phyloP scores from a whole-genome alignment of 2,329 filamentous ascomycete species.

The Drechslerella dactyloides region DNA sequence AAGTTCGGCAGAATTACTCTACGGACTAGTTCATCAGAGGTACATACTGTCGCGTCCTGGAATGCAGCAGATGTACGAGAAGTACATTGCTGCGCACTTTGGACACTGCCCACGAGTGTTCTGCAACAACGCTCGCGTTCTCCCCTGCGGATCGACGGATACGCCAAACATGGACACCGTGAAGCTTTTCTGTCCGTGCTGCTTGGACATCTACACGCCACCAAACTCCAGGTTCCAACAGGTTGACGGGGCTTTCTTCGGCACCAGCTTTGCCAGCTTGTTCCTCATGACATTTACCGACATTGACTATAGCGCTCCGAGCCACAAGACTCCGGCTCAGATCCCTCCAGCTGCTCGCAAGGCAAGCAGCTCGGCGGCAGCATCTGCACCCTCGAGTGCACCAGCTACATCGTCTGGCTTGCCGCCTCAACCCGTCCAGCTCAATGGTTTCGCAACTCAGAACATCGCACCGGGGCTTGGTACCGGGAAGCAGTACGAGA shows the following conservation, averaged over 20 bases:
- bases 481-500: conserved; percentile 83
- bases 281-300: conserved; percentile 99
- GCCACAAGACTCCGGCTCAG: conserved; percentile 61
- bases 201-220: conserved; percentile 94
- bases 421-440: conserved; percentile 30
- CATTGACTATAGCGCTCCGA: conserved; percentile 79
- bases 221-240: conserved; percentile 97
- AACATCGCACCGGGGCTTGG: conserved; percentile 92
- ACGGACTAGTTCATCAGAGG: conserved; percentile 96
- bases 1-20: conserved; percentile 95
- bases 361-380: conserved; percentile 15
- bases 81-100: conserved; percentile 96
- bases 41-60: conserved; percentile 96
- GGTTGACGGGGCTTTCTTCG: conserved; percentile 97
- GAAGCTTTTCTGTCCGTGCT: conserved; percentile 96
- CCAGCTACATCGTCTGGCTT: conserved; percentile 13
- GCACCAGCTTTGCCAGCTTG: conserved; percentile 92
- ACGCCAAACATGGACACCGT: conserved; percentile 96
- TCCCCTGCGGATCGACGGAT: conserved; percentile 92
- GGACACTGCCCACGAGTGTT: conserved; percentile 89
- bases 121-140: conserved; percentile 85
- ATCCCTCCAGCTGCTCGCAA: conserved; percentile 52
- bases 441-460: conserved; percentile 85
- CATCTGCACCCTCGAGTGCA: conserved; percentile 23
- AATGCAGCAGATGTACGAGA: conserved; percentile 99